Evolutionary conservation across 768 basidiomycete genomes (phyloP).

Genomic region (Baorangia bicolor): DNA sequence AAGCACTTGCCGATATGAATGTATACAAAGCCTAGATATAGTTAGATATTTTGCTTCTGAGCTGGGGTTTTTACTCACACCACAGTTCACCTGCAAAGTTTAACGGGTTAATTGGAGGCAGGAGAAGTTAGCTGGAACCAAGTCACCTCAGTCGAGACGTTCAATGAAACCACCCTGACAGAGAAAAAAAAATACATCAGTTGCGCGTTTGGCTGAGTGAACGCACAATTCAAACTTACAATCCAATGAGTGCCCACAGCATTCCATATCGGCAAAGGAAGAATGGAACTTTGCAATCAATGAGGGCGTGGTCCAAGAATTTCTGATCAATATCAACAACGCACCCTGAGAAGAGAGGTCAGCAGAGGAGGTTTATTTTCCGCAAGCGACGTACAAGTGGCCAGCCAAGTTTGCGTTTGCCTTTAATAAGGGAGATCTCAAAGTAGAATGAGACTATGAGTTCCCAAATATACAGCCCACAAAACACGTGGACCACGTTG

Average conservation of each 20-base stretch:
- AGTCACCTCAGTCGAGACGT: conserved; percentile 39
- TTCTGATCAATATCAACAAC: conserved; percentile 1
- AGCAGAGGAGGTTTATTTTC: not conserved
- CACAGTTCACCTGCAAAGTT: conserved; percentile 51
- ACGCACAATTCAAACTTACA: conserved; percentile 39
- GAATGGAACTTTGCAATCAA: conserved; percentile 48
- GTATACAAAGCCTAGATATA: conserved; percentile 56
- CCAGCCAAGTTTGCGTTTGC: conserved; percentile 63
- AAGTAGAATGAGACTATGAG: conserved; percentile 61
- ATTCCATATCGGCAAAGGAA: conserved; percentile 74
- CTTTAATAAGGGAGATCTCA: conserved; percentile 61
- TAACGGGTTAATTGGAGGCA: not conserved
- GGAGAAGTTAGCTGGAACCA: not conserved
- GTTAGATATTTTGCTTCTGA: conserved; percentile 1
- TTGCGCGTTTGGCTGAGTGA: not conserved
- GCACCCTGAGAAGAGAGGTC: conserved; percentile 15
- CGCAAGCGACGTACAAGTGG: conserved; percentile 53
- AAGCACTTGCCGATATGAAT: conserved; percentile 57
- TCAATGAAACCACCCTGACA: conserved; percentile 56
- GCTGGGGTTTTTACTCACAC: conserved; percentile 37
- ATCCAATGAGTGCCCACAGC: conserved; percentile 60
- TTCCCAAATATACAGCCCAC: conserved; percentile 71
- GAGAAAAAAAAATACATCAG: not conserved
- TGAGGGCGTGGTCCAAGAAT: conserved; percentile 1
- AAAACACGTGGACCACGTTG: conserved; percentile 60